phyloP scores from a whole-genome alignment of 768 basidiomycete species.

The Phlegmacium glaucopus region DNA sequence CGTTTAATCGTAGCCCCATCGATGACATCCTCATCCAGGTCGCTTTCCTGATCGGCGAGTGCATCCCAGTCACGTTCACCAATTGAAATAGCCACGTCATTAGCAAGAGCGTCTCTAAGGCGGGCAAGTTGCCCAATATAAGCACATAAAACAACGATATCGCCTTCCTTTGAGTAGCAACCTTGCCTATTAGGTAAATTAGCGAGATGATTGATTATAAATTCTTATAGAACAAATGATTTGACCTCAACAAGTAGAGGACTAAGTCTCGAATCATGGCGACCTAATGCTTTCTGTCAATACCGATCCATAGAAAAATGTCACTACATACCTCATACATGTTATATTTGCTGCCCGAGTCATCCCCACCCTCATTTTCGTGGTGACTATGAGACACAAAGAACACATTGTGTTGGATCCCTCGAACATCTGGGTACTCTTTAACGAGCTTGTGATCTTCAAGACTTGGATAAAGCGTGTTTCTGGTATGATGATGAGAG shows the following conservation, averaged over 20 bases:
- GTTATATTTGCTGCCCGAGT: slow-evolving; percentile 67
- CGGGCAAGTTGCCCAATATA: slow-evolving; percentile 44
- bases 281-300: slow-evolving; percentile 26
- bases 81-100: slow-evolving; percentile 57
- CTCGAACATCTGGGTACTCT: slow-evolving; percentile 53
- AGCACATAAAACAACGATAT: slow-evolving; percentile 45
- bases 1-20: slow-evolving; percentile 7
- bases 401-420: slow-evolving; percentile 61
- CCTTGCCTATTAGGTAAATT: slow-evolving; percentile 30
- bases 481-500: slow-evolving; percentile 29
- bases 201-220: not conserved
- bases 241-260: slow-evolving; percentile 38
- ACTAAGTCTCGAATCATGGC: slow-evolving; percentile 43
- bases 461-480: slow-evolving; percentile 58
- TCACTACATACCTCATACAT: slow-evolving; percentile 51
- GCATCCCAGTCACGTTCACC: slow-evolving; percentile 66
- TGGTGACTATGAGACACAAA: slow-evolving; percentile 61
- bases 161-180: slow-evolving; percentile 41
- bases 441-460: slow-evolving; percentile 53
- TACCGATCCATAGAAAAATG: not conserved
- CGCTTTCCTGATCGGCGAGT: slow-evolving; percentile 53
- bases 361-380: slow-evolving; percentile 59
- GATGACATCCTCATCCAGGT: slow-evolving; percentile 18
- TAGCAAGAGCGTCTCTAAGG: slow-evolving; percentile 34
- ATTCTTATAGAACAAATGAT: not conserved